phyloP scores from a whole-genome alignment of 2,329 filamentous ascomycete species.

The Myriosclerotinia curreyana region DNA sequence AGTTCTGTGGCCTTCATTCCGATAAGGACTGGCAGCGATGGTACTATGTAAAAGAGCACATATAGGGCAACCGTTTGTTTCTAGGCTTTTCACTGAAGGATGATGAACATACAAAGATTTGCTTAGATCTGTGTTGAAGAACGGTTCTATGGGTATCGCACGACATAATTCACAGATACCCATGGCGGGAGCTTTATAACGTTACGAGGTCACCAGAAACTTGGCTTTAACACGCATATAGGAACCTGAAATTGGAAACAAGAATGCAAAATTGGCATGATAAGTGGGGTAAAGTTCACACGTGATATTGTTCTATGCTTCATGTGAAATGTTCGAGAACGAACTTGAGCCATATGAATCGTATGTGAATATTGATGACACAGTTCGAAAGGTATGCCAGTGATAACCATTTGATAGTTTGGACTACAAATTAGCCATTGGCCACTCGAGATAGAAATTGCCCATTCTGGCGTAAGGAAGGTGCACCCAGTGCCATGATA shows the following conservation, averaged over 20 bases:
- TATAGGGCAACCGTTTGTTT: conserved; percentile 21
- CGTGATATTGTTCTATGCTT: conserved; percentile 6
- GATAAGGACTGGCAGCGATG: neutral
- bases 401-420: neutral
- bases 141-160: conserved; percentile 4
- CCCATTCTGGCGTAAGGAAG: neutral
- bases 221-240: neutral
- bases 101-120: conserved; percentile 21
- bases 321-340: neutral
- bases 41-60: conserved; percentile 20
- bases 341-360: neutral
- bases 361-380: neutral
- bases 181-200: neutral
- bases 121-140: neutral
- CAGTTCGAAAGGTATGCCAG: neutral
- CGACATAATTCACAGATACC: conserved; percentile 6
- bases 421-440: neutral
- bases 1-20: conserved; percentile 12
- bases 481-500: neutral
- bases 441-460: neutral
- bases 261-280: neutral
- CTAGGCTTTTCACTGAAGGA: conserved; percentile 20
- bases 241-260: neutral
- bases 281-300: conserved; percentile 12
- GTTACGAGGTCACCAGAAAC: too few relatives aligned